phyloP scores from a whole-genome alignment of 2,329 filamentous ascomycete genomes.

The Daldinia eschscholtzii region DNA sequence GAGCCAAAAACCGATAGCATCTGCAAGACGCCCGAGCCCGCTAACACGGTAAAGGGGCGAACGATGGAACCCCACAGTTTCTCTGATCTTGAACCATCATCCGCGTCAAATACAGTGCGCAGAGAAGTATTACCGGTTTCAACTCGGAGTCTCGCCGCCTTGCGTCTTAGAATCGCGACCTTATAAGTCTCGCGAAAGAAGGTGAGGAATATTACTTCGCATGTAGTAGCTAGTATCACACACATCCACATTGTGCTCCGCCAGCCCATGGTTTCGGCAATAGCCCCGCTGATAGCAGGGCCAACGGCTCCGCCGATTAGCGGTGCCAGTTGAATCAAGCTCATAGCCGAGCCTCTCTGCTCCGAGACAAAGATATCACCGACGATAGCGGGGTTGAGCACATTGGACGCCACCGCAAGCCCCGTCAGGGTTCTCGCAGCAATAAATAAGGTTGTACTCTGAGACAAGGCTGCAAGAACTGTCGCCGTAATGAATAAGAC shows the following conservation, averaged over 20 bases:
- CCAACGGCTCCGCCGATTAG: constrained; percentile 69
- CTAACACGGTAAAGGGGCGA: constrained; percentile 62
- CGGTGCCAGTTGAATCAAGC: constrained; percentile 67
- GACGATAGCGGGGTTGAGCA: constrained; percentile 72
- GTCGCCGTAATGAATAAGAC: constrained; percentile 64
- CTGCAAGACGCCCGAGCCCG: constrained; percentile 66
- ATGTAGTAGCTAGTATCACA: constrained; percentile 60
- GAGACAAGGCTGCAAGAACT: constrained; percentile 60
- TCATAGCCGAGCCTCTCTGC: constrained; percentile 70
- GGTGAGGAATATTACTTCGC: constrained; percentile 64
- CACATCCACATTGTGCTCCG: constrained; percentile 65
- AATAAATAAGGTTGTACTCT: constrained; percentile 62
- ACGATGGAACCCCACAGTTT: constrained; percentile 58
- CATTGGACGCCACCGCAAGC: constrained; percentile 72
- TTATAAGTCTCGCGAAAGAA: constrained; percentile 73
- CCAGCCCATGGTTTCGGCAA: constrained; percentile 69
- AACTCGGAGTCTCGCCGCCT: constrained; percentile 53
- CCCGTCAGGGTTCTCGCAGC: constrained; percentile 70
- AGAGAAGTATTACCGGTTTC: constrained; percentile 52
- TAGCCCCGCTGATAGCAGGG: constrained; percentile 66
- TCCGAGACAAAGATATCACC: constrained; percentile 72
- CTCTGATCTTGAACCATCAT: constrained; percentile 43
- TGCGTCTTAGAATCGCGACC: constrained; percentile 64
- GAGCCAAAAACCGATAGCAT: constrained; percentile 59
- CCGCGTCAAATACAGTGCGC: constrained; percentile 52